Evolutionary conservation across 192 early-diverging fungal genomes (phyloP), one percentile per base, ranked within the genome.

Genomic region (Glomus cerebriforme): DNA sequence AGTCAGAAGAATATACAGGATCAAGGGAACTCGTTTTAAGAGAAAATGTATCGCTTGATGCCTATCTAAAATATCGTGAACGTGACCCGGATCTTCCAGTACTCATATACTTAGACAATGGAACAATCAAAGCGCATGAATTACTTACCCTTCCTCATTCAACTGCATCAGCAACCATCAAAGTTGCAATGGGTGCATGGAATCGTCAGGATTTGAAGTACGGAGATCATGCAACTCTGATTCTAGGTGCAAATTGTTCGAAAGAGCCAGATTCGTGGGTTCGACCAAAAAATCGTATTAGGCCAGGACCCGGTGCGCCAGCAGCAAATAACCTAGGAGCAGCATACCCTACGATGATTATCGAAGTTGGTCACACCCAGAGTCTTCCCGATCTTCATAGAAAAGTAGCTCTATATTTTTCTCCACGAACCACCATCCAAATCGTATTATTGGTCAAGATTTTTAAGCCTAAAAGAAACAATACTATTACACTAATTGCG

Each of bases 381-480:
- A 67, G 31, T 19, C 29, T 67, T 37, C 27, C 65, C 27, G 65
- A 32, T 26, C 29, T 67, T 7, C 29, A 67, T 67, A 3, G 29
- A 67, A 67, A 67, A 37, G 26, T 67, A 67, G 65, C 65, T 15
- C 65, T 67, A 12, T 67, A 31, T 26, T 67, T 67, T 67, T 35
- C 29, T 67, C 65, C 6, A 19, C 65, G 17, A 32, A 67, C 65
- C 6, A 32, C 65, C 7, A 67, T 67, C 19, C 65, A 67, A 19
- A 67, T 67, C 27, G 65, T 32, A 26, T 26, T 67, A 17, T 12
- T 37, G 7, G 29, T 67, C 27, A 67, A 67, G 29, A 35, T 67
- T 29, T 35, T 35, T 67, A 3, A 67, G 7, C 65, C 17, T 67
- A 0, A 19, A 29, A 3, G 5, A 37, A 26, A 67, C 19, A 24